These are phyloP conservation scores for Cercophora scortea DNA, from an alignment of 495 filamentous ascomycete species.

Conservation along the genomic window DNA sequence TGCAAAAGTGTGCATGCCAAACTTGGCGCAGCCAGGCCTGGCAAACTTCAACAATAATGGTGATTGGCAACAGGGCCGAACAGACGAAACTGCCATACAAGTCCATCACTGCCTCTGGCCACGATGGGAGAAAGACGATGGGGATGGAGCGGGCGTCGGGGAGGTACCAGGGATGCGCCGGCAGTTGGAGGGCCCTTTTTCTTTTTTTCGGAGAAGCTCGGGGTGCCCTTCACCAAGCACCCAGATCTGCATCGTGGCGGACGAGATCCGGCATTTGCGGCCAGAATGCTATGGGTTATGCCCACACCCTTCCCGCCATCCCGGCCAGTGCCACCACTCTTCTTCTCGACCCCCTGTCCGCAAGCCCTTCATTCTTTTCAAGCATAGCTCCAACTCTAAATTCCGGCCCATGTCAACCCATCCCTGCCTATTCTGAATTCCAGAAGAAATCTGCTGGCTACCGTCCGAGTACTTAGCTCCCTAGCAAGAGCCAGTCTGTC, in stretches of 20 bases:
- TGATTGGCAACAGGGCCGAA: too few species aligned
- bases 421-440: background rate
- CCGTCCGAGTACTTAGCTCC: too few species aligned
- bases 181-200: too few species aligned
- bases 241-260: background rate
- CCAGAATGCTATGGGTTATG: background rate
- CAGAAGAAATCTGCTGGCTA: background rate
- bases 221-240: background rate
- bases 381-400: conserved; percentile 12
- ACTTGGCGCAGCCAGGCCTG: too few species aligned
- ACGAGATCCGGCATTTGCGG: background rate
- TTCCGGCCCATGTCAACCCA: conserved; percentile 1
- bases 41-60: too few species aligned
- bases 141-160: too few species aligned
- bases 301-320: background rate
- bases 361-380: background rate
- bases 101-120: too few species aligned
- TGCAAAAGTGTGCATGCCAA: too few species aligned
- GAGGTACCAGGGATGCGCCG: too few species aligned
- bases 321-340: background rate
- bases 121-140: too few species aligned
- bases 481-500: background rate
- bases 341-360: too few species aligned
- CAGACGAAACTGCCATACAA: too few species aligned
- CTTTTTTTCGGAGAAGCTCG: background rate